Base-by-base conservation (phyloP, 352 stramenopile species). In the Phytopythium aichiense region DNA sequence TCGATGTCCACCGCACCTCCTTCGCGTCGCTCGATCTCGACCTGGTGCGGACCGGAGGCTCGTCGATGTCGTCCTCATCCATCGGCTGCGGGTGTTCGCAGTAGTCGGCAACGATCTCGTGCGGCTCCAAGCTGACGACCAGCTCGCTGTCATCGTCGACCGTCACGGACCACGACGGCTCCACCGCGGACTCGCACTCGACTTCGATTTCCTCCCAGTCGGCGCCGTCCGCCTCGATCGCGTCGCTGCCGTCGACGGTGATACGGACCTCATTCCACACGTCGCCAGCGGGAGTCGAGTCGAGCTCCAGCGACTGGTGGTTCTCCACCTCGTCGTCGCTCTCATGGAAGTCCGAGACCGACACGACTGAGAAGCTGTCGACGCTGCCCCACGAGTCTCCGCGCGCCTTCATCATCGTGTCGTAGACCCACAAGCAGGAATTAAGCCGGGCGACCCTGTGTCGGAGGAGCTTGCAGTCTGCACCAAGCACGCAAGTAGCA, bases 141-240 rank as follows among this genome's bases (percentile, higher is more conserved):
- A 50, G 18, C 12, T 35, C 38, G 40, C 38, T 23, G 38, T 51
- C 35, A 9, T 54, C 7, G 15, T 38, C 59, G 15, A 45, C 20
- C 4, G 37, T 38, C 22, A 46, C 16, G 13, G 31, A 15, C n/a
- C 54, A 60, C 30, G 50, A 56, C 7, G 46, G 22, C 52, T 58
- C 37, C n/a, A 30, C 33, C 38, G 42, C 11, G 15, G 54, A 33
- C 22, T 56, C 31, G 4, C 25, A 40, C 30, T 45, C 25, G 4
- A 37, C 54, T 15, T 61, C 61, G 7, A 89, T 35, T 16, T 85
- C 67, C 42, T 87, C 79, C 79, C 79, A 89, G 46, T 84, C 77
- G 52, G 69, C 61, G 4, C 58, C 58, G 25, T 77, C 63, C 35
- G 68, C 57, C 7, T 69, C 64, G n/a, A 71, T 53, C 9, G 54